Evolutionary conservation across 1,139 yeast genomes (phyloP).

Genomic region (Suhomyces panamericanus): DNA sequence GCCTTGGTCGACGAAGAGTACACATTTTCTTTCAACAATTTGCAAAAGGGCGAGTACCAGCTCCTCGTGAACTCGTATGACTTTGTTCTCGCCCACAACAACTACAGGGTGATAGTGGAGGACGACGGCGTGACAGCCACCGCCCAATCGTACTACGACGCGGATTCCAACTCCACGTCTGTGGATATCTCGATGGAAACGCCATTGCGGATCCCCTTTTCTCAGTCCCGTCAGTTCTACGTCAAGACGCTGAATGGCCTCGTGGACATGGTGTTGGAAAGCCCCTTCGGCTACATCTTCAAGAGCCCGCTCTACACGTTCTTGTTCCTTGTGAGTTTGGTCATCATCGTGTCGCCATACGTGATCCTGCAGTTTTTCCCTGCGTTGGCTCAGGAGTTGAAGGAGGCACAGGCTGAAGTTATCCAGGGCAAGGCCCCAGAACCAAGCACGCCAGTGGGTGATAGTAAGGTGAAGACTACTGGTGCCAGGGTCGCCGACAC

Average conservation of each 20-base stretch:
- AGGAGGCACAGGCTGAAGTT: slow-evolving; percentile 25
- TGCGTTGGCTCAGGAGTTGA: slow-evolving; percentile 38
- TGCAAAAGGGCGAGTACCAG: slow-evolving; percentile 37
- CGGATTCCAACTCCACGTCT: slow-evolving; percentile 20
- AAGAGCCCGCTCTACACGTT: slow-evolving; percentile 38
- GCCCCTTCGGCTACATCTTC: slow-evolving; percentile 49
- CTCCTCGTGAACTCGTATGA: slow-evolving; percentile 40
- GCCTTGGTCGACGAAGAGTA: slow-evolving; percentile 29
- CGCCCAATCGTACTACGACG: slow-evolving; percentile 18
- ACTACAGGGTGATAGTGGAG: slow-evolving; percentile 30
- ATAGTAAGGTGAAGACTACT: slow-evolving; percentile 7
- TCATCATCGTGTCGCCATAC: slow-evolving; percentile 39
- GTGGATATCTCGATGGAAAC: slow-evolving; percentile 16
- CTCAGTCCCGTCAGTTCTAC: slow-evolving; percentile 34
- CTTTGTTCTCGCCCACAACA: slow-evolving; percentile 28
- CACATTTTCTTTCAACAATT: slow-evolving; percentile 26
- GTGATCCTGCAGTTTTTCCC: slow-evolving; percentile 35
- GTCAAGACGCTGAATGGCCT: slow-evolving; percentile 37
- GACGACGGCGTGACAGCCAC: slow-evolving; percentile 20
- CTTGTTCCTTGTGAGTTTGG: slow-evolving; percentile 30
- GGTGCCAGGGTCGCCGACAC: slow-evolving; percentile 7
- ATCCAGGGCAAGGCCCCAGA: slow-evolving; percentile 1
- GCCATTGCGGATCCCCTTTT: slow-evolving; percentile 28
- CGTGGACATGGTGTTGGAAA: slow-evolving; percentile 34
- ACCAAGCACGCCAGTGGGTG: neutral